Base-by-base conservation (phyloP, 345 rosid species). In the Heritiera littoralis region DNA sequence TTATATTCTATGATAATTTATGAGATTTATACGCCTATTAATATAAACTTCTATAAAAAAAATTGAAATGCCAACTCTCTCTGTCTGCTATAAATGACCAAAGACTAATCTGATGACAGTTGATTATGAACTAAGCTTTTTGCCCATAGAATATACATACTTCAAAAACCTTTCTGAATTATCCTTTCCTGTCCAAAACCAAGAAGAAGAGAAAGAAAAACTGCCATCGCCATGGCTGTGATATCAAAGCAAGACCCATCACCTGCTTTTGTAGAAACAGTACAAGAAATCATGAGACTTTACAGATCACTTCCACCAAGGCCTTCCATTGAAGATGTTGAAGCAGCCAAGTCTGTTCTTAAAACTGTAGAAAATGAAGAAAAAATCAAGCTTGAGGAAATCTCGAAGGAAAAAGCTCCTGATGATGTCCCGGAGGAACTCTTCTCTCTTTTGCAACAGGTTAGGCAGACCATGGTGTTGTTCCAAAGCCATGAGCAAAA, bases 291-390 rank as follows among this genome's bases (percentile, higher is more conserved):
- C 84, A 87, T 78, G 86, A 78, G 82, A 38, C 84, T 88, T 46
- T 87, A 84, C 86, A 85, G 84, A 77, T 89, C 90, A 78, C 87
- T 91, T 28, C 93, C 95, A 3, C 79, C 87, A 10, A 79, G 95
- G 72, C 93, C 93, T 56, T 69, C 90, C 74, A 74, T 89, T 54
- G 93, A 83, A 77, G 92, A 89, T 55, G 86, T 89, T 7, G 90
- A 84, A 79, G 95, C 95, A 20, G 93, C 92, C 20, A 66, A 74
- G 74, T 83, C 89, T 54, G 89, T 88, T 35, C 75, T 91, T 75
- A 66, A 75, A 76, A 83, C 89, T 13, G 85, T 80, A 46, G 80
- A 87, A 58, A 49, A 12, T 9, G 92, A 88, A 80, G 90, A 89
- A 69, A 80, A 82, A 74, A 40, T 63, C 6, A 86, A 78, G 80